These are phyloP conservation scores for Chaetoceros tenuissimus DNA, from an alignment of 108 stramenopile species.

Conservation along the genomic window DNA sequence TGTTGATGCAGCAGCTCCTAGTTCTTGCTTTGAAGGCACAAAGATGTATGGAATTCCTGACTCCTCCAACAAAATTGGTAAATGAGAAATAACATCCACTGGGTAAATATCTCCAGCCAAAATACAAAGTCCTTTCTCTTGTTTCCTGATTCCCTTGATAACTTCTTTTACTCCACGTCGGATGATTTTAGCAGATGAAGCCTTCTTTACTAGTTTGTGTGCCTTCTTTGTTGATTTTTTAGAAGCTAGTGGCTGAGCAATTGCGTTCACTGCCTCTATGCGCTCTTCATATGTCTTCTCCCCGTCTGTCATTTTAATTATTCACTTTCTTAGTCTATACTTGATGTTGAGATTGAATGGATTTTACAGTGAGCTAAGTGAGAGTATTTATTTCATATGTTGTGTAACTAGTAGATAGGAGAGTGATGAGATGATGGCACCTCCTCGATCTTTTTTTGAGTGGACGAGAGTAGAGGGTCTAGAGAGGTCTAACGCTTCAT, in stretches of 20 bases:
- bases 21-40: slow-evolving; percentile 94
- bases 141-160: slow-evolving; percentile 95
- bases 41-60: slow-evolving; percentile 91
- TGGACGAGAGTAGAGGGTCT: too few relatives aligned
- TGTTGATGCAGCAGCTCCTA: slow-evolving; percentile 94
- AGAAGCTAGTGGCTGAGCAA: slow-evolving; percentile 88
- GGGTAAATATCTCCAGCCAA: slow-evolving; percentile 98
- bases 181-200: slow-evolving; percentile 67
- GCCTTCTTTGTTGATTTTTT: slow-evolving; percentile 95
- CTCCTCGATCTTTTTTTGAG: too few relatives aligned
- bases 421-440: too few relatives aligned
- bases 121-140: slow-evolving; percentile 88
- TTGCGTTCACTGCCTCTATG: slow-evolving; percentile 78
- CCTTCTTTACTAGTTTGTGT: slow-evolving; percentile 97
- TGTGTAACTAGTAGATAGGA: too few relatives aligned
- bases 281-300: slow-evolving; percentile 84
- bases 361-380: background rate
- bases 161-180: slow-evolving; percentile 98
- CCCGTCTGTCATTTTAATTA: slow-evolving; percentile 3
- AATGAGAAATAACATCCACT: slow-evolving; percentile 92
- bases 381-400: background rate
- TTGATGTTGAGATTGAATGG: background rate
- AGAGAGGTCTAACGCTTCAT: too few relatives aligned
- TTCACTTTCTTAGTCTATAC: background rate
- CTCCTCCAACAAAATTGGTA: slow-evolving; percentile 94